Evolutionary conservation across 2,329 filamentous ascomycete species (phyloP).

Genomic region (Cladophialophora exuberans): DNA sequence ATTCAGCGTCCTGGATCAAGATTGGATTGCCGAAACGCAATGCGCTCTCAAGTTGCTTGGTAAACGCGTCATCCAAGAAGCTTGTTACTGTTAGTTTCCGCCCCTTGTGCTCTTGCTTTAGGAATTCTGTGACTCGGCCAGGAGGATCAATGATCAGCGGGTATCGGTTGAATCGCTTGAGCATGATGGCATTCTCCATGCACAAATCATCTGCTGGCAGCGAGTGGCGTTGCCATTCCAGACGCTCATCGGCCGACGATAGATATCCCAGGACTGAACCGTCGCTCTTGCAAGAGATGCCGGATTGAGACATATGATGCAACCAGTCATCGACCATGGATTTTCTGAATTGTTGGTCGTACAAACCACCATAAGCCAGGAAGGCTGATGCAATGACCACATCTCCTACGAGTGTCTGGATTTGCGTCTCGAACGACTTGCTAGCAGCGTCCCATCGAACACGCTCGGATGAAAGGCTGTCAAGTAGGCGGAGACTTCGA

Average conservation of each 20-base stretch:
- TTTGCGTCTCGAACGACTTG: conserved; percentile 97
- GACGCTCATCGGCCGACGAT: conserved; percentile 91
- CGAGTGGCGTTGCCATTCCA: conserved; percentile 92
- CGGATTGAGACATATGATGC: conserved; percentile 89
- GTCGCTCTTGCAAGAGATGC: conserved; percentile 87
- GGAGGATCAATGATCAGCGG: conserved; percentile 98
- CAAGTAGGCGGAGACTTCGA: conserved; percentile 88
- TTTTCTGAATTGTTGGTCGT: conserved; percentile 97
- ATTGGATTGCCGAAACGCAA: conserved; percentile 98
- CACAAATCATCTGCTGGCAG: conserved; percentile 95
- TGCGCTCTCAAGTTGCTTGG: conserved; percentile 95
- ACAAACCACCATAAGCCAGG: conserved; percentile 93
- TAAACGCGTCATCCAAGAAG: conserved; percentile 96
- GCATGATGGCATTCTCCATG: conserved; percentile 96
- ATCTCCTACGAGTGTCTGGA: conserved; percentile 93
- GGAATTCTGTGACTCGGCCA: conserved; percentile 88
- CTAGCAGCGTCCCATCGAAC: conserved; percentile 95
- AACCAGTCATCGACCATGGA: conserved; percentile 98
- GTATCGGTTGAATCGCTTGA: conserved; percentile 97
- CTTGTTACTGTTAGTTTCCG: conserved; percentile 93
- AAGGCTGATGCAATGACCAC: conserved; percentile 96
- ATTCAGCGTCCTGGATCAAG: conserved; percentile 96
- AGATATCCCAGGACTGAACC: conserved; percentile 96
- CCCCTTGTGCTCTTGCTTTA: conserved; percentile 93
- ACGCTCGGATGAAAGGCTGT: conserved; percentile 92